Conservation (phyloP, 441 rosid genomes). For the Breynia disticha region DNA sequence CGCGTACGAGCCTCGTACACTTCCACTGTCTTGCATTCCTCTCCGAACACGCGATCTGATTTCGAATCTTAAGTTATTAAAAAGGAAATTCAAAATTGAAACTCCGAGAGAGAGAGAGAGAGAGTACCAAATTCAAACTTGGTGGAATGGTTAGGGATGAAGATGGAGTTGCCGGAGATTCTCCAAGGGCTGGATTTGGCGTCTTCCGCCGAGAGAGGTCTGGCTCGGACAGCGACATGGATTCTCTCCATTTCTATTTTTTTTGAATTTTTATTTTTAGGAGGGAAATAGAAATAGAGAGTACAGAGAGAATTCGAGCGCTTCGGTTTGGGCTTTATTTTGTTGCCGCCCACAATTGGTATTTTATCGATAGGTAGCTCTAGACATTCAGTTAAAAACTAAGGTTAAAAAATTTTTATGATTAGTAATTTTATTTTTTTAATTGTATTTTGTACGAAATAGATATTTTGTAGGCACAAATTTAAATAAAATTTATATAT, state of each 20-base stretch:
- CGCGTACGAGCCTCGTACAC: conserved; percentile 72
- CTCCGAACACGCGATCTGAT: conserved; percentile 60
- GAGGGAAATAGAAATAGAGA: background rate
- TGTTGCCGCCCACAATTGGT: too few relatives aligned
- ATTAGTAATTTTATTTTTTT: too few relatives aligned
- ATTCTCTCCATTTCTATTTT: conserved; percentile 61
- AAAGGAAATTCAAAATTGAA: background rate
- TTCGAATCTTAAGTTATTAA: too few relatives aligned
- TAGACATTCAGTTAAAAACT: too few relatives aligned
- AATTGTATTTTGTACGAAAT: too few relatives aligned
- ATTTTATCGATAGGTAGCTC: too few relatives aligned
- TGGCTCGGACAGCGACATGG: conserved; percentile 70
- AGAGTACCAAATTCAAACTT: conserved; percentile 65
- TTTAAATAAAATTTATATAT: too few relatives aligned
- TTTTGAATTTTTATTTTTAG: background rate
- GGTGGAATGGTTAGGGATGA: conserved; percentile 39
- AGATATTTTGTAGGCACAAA: too few relatives aligned
- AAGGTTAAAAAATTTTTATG: too few relatives aligned
- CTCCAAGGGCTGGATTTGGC: conserved; percentile 75
- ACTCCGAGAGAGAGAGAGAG: background rate
- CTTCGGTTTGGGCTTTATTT: too few relatives aligned
- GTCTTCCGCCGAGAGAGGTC: conserved; percentile 80
- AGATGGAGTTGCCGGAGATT: conserved; percentile 57
- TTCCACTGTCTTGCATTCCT: conserved; percentile 49
- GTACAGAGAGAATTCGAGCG: too few relatives aligned